These are phyloP conservation scores for Dipodascus geniculatus DNA, from an alignment of 805 yeast species.

Conservation along the genomic window DNA sequence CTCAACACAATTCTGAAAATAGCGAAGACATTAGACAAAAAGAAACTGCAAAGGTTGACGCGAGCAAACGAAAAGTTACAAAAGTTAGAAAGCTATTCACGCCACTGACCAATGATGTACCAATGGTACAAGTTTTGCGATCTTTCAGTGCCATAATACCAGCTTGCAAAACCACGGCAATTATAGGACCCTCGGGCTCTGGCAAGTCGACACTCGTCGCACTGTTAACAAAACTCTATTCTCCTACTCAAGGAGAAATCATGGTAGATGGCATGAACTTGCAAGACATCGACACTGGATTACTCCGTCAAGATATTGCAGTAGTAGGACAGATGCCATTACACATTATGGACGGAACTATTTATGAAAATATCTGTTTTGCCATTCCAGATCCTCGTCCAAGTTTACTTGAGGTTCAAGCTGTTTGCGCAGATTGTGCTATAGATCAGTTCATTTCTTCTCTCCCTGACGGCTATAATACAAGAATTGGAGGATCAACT, in stretches of 20 bases:
- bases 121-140: constrained; percentile 28
- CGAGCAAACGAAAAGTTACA: background rate
- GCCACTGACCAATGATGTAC: background rate
- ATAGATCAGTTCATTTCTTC: constrained; percentile 42
- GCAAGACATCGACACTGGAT: constrained; percentile 31
- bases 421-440: constrained; percentile 33
- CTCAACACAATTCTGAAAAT: background rate
- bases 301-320: constrained; percentile 43
- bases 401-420: constrained; percentile 19
- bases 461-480: constrained; percentile 47
- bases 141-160: constrained; percentile 33
- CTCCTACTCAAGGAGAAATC: constrained; percentile 30
- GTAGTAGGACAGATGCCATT: constrained; percentile 67
- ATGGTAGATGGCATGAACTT: constrained; percentile 39
- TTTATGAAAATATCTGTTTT: constrained; percentile 59
- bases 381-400: constrained; percentile 29
- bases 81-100: background rate
- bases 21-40: background rate
- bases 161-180: constrained; percentile 43
- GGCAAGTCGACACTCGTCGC: constrained; percentile 77
- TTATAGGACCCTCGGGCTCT: constrained; percentile 80
- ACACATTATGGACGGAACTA: constrained; percentile 57
- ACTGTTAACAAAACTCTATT: constrained; percentile 44
- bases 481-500: constrained; percentile 41
- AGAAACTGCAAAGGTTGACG: background rate